These are phyloP conservation scores for Rhizomucor miehei DNA, from an alignment of 371 early-diverging fungal genomes.

Conservation along the genomic window DNA sequence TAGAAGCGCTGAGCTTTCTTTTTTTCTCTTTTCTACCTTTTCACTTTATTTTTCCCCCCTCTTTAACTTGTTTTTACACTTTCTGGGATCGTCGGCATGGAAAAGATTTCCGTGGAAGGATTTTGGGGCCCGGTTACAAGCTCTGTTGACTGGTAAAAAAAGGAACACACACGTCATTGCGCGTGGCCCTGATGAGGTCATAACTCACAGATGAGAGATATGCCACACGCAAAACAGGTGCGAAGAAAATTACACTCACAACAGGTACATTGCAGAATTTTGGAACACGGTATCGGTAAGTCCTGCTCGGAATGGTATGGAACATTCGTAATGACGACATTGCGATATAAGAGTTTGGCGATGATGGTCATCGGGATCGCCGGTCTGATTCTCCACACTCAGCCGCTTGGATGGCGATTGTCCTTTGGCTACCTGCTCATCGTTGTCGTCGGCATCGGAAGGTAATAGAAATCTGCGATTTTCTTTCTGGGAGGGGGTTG, in stretches of 20 bases:
- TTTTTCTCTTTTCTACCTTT: too few species aligned
- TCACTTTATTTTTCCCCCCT: too few species aligned
- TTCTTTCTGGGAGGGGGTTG: too few species aligned
- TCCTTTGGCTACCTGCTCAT: conserved; percentile 37
- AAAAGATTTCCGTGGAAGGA: conserved; percentile 10
- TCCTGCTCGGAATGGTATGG: not conserved
- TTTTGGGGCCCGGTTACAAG: conserved; percentile 42
- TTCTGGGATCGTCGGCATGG: too few species aligned
- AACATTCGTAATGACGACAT: not conserved
- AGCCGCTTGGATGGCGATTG: conserved; percentile 32
- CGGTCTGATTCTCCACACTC: conserved; percentile 32
- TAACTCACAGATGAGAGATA: too few species aligned
- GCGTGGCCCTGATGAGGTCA: not conserved
- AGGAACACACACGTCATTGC: not conserved
- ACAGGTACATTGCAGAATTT: conserved; percentile 35
- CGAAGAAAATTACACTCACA: conserved; percentile 31
- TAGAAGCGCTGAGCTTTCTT: too few species aligned
- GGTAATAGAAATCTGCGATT: conserved; percentile 17
- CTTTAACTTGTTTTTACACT: too few species aligned
- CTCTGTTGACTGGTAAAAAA: conserved; percentile 41
- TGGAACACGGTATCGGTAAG: conserved; percentile 44
- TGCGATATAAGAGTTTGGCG: conserved; percentile 30
- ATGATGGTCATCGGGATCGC: conserved; percentile 35
- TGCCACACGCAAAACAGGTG: conserved; percentile 17
- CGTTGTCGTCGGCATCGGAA: conserved; percentile 41